Conservation (phyloP, 1,139 yeast genomes). For the Hemisphaericaspora subhashii region DNA sequence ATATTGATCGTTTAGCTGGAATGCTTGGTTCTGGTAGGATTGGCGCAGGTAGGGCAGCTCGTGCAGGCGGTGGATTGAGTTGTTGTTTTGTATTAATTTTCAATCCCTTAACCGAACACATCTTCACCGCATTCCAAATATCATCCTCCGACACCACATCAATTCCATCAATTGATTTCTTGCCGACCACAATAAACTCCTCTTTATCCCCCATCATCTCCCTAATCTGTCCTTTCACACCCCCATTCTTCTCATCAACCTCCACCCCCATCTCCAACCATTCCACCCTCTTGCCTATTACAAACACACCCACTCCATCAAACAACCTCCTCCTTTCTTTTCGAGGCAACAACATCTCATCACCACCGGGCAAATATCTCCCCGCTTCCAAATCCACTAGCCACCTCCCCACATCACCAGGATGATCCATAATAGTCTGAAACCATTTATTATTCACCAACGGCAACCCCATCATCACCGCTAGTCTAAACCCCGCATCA, state of each 20-base stretch:
- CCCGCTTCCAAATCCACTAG: slow-evolving; percentile 16
- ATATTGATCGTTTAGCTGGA: slow-evolving; percentile 7
- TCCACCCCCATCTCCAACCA: slow-evolving; percentile 12
- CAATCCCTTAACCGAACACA: slow-evolving; percentile 7
- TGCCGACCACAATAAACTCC: slow-evolving; percentile 10
- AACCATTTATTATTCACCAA: slow-evolving; percentile 28
- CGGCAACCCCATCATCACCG: slow-evolving; percentile 30
- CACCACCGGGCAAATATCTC: slow-evolving; percentile 19
- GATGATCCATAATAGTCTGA: slow-evolving; percentile 14
- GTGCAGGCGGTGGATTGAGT: neutral
- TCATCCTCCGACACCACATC: slow-evolving; percentile 8
- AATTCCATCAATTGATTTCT: slow-evolving; percentile 4
- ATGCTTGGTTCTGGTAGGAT: neutral
- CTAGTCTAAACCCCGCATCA: slow-evolving; percentile 18
- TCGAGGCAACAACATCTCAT: slow-evolving; percentile 18
- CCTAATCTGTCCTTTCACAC: slow-evolving; percentile 20
- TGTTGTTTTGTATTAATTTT: slow-evolving; percentile 10
- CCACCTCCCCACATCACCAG: slow-evolving; percentile 22
- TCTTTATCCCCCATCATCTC: slow-evolving; percentile 10
- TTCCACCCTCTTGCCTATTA: slow-evolving; percentile 2
- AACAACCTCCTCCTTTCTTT: slow-evolving; percentile 16
- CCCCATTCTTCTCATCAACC: slow-evolving; percentile 1
- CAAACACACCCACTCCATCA: slow-evolving; percentile 13
- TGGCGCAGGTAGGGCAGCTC: neutral
- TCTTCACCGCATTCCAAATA: slow-evolving; percentile 13